Evolutionary conservation across 2,329 filamentous ascomycete species (phyloP).

Genomic region (Colletotrichum australisinense): DNA sequence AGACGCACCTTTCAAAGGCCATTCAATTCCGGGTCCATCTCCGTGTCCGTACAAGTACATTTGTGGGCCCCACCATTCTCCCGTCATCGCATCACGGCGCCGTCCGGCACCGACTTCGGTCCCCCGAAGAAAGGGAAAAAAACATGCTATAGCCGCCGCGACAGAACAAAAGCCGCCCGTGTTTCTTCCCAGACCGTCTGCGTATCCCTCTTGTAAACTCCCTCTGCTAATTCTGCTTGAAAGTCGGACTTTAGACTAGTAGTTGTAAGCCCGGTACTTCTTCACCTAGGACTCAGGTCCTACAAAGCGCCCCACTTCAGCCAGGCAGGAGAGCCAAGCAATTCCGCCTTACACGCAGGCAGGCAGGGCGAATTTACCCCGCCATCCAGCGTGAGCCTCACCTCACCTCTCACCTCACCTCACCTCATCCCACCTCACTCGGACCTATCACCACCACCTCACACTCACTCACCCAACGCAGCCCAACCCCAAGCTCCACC

Average conservation of each 20-base stretch:
- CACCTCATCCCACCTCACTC: not conserved
- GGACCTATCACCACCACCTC: not conserved
- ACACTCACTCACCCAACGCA: not conserved
- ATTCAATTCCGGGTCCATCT: not conserved
- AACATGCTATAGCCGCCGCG: not conserved
- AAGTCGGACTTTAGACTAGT: not conserved
- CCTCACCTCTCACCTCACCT: not conserved
- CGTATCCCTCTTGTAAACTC: no score
- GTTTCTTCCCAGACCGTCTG: no score
- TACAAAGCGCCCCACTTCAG: not conserved
- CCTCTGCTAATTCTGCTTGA: not conserved
- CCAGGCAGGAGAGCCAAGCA: not conserved
- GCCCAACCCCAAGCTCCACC: not conserved
- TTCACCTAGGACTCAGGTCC: not conserved
- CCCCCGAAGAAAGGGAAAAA: not conserved
- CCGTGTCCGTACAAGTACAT: not conserved
- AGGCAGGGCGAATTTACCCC: not conserved
- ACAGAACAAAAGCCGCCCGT: no score
- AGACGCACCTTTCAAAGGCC: no score
- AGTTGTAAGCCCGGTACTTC: not conserved
- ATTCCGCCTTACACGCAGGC: not conserved
- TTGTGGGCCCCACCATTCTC: not conserved
- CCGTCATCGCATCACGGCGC: conserved; percentile 29
- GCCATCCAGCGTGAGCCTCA: not conserved
- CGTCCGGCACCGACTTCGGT: not conserved